These are phyloP conservation scores for Ziziphus jujuba DNA, from an alignment of 306 rosid species.

Conservation along the genomic window DNA sequence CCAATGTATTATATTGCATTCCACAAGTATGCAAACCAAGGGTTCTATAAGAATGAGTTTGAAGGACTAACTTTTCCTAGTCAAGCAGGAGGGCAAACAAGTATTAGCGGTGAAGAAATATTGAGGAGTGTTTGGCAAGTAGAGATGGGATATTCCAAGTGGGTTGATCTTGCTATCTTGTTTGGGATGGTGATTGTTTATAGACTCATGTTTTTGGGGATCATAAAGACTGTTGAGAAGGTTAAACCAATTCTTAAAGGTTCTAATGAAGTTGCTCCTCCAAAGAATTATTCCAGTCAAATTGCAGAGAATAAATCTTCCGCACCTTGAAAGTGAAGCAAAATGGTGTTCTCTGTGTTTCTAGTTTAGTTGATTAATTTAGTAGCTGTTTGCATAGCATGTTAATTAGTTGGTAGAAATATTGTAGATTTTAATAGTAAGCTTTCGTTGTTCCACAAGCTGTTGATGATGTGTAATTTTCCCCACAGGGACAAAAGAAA, in stretches of 20 bases:
- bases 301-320: background rate
- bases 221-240: conserved; percentile 46
- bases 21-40: conserved; percentile 64
- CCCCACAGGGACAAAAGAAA: too few species aligned
- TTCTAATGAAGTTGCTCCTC: background rate
- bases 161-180: conserved; percentile 60
- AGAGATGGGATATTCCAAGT: conserved; percentile 56
- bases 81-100: conserved; percentile 19
- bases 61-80: conserved; percentile 45
- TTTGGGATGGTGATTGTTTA: conserved; percentile 51
- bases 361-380: too few species aligned
- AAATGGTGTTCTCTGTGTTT: background rate
- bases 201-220: conserved; percentile 44
- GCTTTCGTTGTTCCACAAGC: too few species aligned
- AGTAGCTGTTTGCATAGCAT: too few species aligned
- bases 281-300: conserved; percentile 8
- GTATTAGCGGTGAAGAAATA: conserved; percentile 44
- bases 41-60: conserved; percentile 66
- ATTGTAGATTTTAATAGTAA: too few species aligned
- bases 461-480: too few species aligned
- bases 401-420: too few species aligned
- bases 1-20: conserved; percentile 60
- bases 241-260: conserved; percentile 33
- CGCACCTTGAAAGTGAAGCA: background rate
- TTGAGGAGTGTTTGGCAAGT: conserved; percentile 45